Evolutionary conservation across 2,329 filamentous ascomycete genomes (phyloP).

Genomic region (Ascochyta rabiei): DNA sequence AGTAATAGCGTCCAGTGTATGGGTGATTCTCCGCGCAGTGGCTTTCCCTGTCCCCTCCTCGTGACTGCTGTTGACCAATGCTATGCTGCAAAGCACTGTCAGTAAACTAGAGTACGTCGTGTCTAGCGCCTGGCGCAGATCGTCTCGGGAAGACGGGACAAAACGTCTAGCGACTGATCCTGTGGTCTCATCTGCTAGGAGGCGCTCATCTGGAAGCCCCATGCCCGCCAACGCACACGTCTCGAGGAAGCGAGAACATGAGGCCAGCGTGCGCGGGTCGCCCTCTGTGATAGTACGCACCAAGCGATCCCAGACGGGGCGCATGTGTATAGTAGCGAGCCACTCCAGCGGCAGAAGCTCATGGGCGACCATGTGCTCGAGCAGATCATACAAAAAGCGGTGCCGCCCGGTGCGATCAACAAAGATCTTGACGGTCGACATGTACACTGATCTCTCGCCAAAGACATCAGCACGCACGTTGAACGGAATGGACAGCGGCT

Average conservation of each 20-base stretch:
- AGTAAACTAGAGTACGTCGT: slow-evolving; percentile 46
- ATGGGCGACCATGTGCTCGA: slow-evolving; percentile 43
- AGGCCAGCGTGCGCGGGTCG: slow-evolving; percentile 30
- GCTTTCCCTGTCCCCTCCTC: slow-evolving; percentile 23
- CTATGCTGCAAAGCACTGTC: slow-evolving; percentile 43
- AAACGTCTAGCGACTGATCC: slow-evolving; percentile 26
- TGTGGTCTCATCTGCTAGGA: slow-evolving; percentile 26
- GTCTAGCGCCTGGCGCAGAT: slow-evolving; percentile 41
- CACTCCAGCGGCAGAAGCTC: slow-evolving; percentile 47
- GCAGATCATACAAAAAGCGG: slow-evolving; percentile 42
- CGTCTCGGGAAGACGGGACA: slow-evolving; percentile 32
- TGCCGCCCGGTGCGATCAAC: slow-evolving; percentile 37
- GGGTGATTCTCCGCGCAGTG: slow-evolving; percentile 26
- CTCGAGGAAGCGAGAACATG: slow-evolving; percentile 40
- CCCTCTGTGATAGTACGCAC: slow-evolving; percentile 41
- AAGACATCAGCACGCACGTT: slow-evolving; percentile 39
- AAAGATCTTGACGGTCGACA: slow-evolving; percentile 36
- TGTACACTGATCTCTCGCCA: slow-evolving; percentile 31
- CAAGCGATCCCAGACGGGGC: slow-evolving; percentile 42
- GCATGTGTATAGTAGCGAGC: slow-evolving; percentile 47
- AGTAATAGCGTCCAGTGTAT: slow-evolving; percentile 32
- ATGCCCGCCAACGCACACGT: slow-evolving; percentile 36
- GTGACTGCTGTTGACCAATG: slow-evolving; percentile 31
- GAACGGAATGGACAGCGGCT: slow-evolving; percentile 32
- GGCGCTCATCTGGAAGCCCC: slow-evolving; percentile 34